A percentile compares a stretch with the other conserved stretches of the same genome.
phyloP scores from a whole-genome alignment of 768 basidiomycete genomes.

The Galerina marginata region DNA sequence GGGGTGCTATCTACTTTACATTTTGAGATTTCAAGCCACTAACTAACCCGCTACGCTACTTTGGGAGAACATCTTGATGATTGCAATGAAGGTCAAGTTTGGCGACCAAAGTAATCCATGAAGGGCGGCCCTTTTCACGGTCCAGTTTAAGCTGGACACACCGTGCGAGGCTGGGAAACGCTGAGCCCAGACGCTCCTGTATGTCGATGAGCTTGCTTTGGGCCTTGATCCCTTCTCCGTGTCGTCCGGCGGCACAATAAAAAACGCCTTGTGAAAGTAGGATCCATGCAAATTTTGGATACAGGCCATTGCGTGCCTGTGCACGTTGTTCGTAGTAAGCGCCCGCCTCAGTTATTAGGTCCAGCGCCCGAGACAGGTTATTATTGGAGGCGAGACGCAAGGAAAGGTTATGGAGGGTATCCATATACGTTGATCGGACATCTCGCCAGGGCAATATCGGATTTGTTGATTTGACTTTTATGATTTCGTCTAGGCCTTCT shows the following conservation, averaged over 20 bases:
- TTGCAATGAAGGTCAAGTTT: not conserved
- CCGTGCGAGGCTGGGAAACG: not conserved
- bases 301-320: slow-evolving; percentile 7
- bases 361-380: not conserved
- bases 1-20: no score
- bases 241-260: slow-evolving; percentile 10
- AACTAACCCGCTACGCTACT: no score
- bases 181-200: not conserved
- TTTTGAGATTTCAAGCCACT: no score
- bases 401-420: not conserved
- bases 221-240: slow-evolving; percentile 7
- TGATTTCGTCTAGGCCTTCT: not conserved
- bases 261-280: slow-evolving; percentile 1
- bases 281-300: slow-evolving; percentile 1
- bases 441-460: not conserved
- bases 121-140: not conserved
- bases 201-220: not conserved
- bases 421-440: not conserved
- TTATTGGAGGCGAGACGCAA: not conserved
- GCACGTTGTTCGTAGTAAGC: slow-evolving; percentile 3
- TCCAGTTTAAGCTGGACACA: not conserved
- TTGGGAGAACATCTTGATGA: no score
- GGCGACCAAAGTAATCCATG: not conserved
- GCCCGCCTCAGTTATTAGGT: slow-evolving; percentile 1
- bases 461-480: not conserved